Percentiles rank a stretch among this genome's conserved stretches.
These are phyloP conservation scores for Amylostereum areolatum DNA, from an alignment of 1,284 basidiomycete genomes.

Conservation along the genomic window DNA sequence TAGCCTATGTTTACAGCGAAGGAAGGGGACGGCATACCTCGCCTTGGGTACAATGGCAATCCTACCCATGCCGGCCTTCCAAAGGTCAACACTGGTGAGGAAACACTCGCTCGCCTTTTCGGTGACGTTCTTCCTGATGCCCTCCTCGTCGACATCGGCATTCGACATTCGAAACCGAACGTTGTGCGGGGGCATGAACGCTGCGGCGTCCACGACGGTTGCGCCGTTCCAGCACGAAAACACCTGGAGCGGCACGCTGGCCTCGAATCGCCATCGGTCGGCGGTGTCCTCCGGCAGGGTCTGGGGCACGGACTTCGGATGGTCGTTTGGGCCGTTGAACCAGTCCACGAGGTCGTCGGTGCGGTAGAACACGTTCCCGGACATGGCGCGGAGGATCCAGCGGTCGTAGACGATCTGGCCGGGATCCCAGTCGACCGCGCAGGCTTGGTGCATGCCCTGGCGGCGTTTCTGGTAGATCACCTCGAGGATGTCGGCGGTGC, in stretches of 20 bases:
- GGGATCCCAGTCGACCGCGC: not conserved
- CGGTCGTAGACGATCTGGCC: not conserved
- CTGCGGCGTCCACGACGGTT: not conserved
- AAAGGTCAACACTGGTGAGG: not conserved
- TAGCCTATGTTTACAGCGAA: not conserved
- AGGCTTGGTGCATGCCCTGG: not conserved
- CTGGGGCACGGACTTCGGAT: not conserved
- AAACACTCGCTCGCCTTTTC: not conserved
- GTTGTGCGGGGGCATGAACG: not conserved
- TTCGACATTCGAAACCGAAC: not conserved
- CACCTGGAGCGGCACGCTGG: not conserved
- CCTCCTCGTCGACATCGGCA: not conserved
- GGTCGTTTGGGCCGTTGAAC: not conserved
- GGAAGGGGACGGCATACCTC: not conserved
- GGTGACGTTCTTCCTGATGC: not conserved
- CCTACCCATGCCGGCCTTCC: not conserved
- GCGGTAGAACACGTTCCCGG: not conserved
- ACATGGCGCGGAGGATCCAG: not conserved
- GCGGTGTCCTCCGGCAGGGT: not conserved
- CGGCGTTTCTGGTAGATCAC: constrained; percentile 22
- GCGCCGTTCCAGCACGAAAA: not conserved
- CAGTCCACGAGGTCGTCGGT: not conserved
- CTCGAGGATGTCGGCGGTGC: constrained; percentile 31
- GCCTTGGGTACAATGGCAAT: not conserved
- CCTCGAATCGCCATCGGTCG: not conserved